Evolutionary conservation across 345 rosid genomes (phyloP).

Genomic region (Moricandia arvensis): DNA sequence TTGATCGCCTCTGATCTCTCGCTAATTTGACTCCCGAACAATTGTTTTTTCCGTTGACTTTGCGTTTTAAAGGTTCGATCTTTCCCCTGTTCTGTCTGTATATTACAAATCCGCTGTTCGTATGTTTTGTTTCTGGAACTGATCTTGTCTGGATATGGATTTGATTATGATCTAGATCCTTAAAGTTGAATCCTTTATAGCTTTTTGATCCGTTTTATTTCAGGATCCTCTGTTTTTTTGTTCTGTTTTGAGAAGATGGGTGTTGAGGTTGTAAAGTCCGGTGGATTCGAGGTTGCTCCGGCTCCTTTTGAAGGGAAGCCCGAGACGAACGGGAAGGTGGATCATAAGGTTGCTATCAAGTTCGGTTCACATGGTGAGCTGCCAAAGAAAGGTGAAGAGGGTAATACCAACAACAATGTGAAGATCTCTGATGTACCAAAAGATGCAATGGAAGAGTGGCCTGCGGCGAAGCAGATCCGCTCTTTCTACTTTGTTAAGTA

Average conservation of each 20-base stretch:
- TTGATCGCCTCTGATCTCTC: background rate
- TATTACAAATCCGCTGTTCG: background rate
- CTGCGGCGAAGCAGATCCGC: conserved; percentile 54
- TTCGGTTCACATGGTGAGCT: conserved; percentile 56
- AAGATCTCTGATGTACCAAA: conserved; percentile 43
- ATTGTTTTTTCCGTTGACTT: background rate
- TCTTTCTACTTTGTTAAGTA: conserved; percentile 51
- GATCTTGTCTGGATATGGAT: background rate
- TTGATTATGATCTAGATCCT: background rate
- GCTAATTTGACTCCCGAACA: background rate
- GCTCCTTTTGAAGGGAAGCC: conserved; percentile 41
- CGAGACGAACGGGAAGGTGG: conserved; percentile 37
- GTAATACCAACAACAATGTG: background rate
- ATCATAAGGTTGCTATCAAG: conserved; percentile 5
- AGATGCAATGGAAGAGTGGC: conserved; percentile 71
- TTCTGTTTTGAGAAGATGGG: background rate
- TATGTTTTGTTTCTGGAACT: background rate
- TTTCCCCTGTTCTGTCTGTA: background rate
- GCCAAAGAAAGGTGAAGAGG: conserved; percentile 34
- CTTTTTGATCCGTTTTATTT: background rate
- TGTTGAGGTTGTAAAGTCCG: conserved; percentile 38
- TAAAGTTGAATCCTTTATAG: background rate
- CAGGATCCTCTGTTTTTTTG: conserved; percentile 19
- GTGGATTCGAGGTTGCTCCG: conserved; percentile 56
- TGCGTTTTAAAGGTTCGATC: background rate